Conservation (phyloP, 345 rosid species). For the Limnanthes douglasii region DNA sequence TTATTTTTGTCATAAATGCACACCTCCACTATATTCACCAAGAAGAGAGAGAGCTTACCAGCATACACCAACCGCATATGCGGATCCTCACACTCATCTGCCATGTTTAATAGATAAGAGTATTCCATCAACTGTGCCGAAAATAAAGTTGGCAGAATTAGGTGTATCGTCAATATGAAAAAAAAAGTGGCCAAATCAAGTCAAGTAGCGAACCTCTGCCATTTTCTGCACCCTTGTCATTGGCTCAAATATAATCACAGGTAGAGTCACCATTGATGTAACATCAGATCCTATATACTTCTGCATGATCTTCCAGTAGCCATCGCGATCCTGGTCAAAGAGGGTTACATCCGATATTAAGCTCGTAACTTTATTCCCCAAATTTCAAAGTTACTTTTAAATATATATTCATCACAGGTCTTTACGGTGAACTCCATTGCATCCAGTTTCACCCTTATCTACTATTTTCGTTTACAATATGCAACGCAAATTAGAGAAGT, state of each 20-base stretch:
- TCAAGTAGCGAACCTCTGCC: constrained; percentile 60
- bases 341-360: not conserved
- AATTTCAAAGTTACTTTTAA: too few species aligned
- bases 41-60: constrained; percentile 20
- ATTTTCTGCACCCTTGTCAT: constrained; percentile 76
- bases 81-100: constrained; percentile 82
- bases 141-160: not conserved
- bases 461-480: too few species aligned
- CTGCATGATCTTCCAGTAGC: constrained; percentile 15
- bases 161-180: not conserved
- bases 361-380: too few species aligned
- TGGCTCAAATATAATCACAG: constrained; percentile 81
- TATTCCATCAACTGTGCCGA: constrained; percentile 78
- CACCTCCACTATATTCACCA: not conserved
- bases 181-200: too few species aligned
- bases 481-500: too few species aligned
- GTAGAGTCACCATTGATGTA: constrained; percentile 91
- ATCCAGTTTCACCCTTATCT: too few species aligned
- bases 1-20: constrained; percentile 4
- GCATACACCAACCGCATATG: constrained; percentile 82
- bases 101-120: constrained; percentile 60
- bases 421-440: too few species aligned
- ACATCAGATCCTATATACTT: constrained; percentile 32
- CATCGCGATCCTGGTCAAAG: constrained; percentile 9
- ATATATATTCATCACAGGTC: not conserved